A percentile compares a stretch with the other conserved stretches of the same genome.
These are phyloP conservation scores for Skeletonema marinoi DNA, from an alignment of 108 stramenopile genomes.

Conservation along the genomic window DNA sequence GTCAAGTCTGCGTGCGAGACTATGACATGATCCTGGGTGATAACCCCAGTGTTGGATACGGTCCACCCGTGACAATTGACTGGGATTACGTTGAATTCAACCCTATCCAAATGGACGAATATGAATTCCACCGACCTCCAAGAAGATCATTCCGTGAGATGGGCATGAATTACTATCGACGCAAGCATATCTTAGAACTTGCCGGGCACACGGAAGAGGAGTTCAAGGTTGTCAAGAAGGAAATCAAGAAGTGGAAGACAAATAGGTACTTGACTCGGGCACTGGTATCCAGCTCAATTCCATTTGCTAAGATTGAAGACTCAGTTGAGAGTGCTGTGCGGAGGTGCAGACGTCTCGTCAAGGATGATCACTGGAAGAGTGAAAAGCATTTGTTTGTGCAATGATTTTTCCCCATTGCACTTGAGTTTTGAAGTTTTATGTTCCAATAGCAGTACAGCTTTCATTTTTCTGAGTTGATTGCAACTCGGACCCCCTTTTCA, in stretches of 20 bases:
- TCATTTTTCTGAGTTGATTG: background rate
- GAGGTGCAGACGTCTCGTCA: background rate
- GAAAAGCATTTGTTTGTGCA: background rate
- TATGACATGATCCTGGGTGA: conserved; percentile 69
- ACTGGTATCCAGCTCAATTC: background rate
- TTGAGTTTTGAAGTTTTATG: background rate
- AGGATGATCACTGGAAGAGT: conserved; percentile 1
- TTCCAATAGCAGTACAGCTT: background rate
- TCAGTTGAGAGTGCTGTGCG: background rate
- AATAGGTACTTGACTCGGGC: background rate
- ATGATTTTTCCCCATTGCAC: background rate
- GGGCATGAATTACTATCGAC: conserved; percentile 51
- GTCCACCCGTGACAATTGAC: conserved; percentile 64
- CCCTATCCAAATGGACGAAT: conserved; percentile 48
- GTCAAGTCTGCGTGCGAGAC: conserved; percentile 41
- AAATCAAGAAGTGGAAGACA: background rate
- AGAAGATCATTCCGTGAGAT: conserved; percentile 51
- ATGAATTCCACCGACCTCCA: conserved; percentile 44
- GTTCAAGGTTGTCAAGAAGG: background rate
- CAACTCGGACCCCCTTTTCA: background rate
- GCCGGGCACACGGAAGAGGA: background rate
- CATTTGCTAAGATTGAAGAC: background rate
- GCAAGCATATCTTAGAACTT: conserved; percentile 31
- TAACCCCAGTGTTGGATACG: conserved; percentile 60
- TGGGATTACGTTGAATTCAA: conserved; percentile 65